Percentiles rank a stretch among this genome's conserved stretches.
Evolutionary conservation across 1,284 basidiomycete species (phyloP).

Genomic region (Mycena citricolor): DNA sequence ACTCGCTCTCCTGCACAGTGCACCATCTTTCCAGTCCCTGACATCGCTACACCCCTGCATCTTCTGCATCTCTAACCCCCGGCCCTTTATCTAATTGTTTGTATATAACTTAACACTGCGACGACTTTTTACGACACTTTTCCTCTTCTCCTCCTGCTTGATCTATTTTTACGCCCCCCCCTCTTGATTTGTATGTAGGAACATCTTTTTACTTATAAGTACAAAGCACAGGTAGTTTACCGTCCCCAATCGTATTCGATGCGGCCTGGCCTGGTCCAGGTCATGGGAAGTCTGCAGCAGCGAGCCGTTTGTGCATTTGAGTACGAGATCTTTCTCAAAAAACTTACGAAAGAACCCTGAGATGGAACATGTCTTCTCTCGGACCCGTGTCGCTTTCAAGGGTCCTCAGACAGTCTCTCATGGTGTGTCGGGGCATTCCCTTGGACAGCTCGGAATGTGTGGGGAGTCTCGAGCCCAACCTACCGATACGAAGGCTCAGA

Average conservation of each 20-base stretch:
- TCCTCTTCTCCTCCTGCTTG: too few species aligned
- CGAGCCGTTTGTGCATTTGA: too few species aligned
- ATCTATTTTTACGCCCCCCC: conserved; percentile 15
- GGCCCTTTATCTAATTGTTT: too few species aligned
- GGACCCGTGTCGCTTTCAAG: conserved; percentile 11
- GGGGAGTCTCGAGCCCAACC: too few species aligned
- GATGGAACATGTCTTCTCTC: conserved; percentile 13
- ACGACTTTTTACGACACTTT: conserved; percentile 12
- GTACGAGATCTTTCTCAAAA: conserved; percentile 11
- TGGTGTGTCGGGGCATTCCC: too few species aligned
- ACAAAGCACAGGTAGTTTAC: neutral
- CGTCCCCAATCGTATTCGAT: too few species aligned
- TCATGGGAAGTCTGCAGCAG: too few species aligned
- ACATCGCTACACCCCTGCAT: neutral
- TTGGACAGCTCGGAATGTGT: too few species aligned
- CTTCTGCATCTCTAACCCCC: too few species aligned
- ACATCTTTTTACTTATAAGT: conserved; percentile 13
- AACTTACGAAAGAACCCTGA: conserved; percentile 18
- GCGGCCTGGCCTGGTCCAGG: too few species aligned
- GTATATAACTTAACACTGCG: too few species aligned
- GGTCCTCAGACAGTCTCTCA: too few species aligned
- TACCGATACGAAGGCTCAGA: conserved; percentile 17
- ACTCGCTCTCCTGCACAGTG: conserved; percentile 12
- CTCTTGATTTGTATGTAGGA: conserved; percentile 24
- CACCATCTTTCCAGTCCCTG: conserved; percentile 4